A percentile compares a stretch with the other conserved stretches of the same genome.
Evolutionary conservation across 1,284 basidiomycete species (phyloP).

Genomic region (Austroboletus novae-zelandiae): DNA sequence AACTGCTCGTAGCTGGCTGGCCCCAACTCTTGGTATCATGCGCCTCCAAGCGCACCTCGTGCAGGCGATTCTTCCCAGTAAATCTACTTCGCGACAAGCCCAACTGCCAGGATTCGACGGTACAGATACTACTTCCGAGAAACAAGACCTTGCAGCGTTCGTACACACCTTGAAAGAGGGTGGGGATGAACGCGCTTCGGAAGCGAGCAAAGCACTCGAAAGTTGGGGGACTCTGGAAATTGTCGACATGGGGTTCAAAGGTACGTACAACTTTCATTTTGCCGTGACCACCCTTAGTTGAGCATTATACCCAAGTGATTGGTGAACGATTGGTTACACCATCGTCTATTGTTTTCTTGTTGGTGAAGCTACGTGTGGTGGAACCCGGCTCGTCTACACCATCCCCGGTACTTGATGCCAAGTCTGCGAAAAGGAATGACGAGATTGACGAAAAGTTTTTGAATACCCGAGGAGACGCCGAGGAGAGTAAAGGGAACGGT

Average conservation of each 20-base stretch:
- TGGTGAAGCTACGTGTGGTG: conserved; percentile 76
- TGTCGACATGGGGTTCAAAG: conserved; percentile 85
- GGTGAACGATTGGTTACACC: conserved; percentile 90
- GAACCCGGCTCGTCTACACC: conserved; percentile 37
- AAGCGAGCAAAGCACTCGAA: conserved; percentile 68
- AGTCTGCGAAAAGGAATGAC: conserved; percentile 54
- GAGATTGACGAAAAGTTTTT: conserved; percentile 68
- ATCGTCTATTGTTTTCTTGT: conserved; percentile 85
- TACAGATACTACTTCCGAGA: conserved; percentile 37
- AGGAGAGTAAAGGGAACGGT: conserved; percentile 50
- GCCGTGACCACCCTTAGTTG: neutral
- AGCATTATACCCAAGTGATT: conserved; percentile 58
- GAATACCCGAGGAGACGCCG: conserved; percentile 57
- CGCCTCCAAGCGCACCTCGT: conserved; percentile 82
- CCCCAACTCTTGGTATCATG: conserved; percentile 77
- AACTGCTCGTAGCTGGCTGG: conserved; percentile 89
- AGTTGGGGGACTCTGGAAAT: conserved; percentile 83
- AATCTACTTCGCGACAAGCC: conserved; percentile 42
- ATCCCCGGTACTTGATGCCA: conserved; percentile 38
- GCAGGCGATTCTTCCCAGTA: conserved; percentile 78
- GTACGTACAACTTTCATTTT: conserved; percentile 39
- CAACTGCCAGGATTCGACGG: conserved; percentile 76
- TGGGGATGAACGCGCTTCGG: conserved; percentile 29
- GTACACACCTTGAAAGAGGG: conserved; percentile 19
- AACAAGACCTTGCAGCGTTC: conserved; percentile 19